Evolutionary conservation across 768 basidiomycete genomes (phyloP).

Genomic region (Nidularia pulvinata): DNA sequence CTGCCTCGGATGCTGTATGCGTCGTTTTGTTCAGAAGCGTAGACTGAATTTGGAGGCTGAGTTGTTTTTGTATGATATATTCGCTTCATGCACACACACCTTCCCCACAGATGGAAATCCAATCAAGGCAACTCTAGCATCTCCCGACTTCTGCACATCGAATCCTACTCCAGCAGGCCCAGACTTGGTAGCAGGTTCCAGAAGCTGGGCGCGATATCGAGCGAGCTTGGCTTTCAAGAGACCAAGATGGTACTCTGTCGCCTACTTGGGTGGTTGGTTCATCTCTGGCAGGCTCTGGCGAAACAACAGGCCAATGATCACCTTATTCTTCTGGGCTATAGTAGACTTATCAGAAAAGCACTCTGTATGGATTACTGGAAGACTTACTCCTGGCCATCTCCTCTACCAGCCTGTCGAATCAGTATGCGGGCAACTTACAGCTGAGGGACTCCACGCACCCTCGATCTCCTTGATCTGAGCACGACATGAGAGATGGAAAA

Average conservation of each 20-base stretch:
- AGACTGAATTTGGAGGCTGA: constrained; percentile 45
- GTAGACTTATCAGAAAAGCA: constrained; percentile 2
- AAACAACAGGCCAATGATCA: constrained; percentile 18
- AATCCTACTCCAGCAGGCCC: constrained; percentile 83
- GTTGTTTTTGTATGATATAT: neutral
- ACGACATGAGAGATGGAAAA: constrained; percentile 2
- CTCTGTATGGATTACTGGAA: neutral
- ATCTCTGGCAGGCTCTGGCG: constrained; percentile 1
- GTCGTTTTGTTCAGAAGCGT: constrained; percentile 93
- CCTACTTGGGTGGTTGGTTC: constrained; percentile 43
- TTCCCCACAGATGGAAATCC: constrained; percentile 97
- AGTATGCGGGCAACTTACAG: too few species aligned
- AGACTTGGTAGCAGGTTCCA: constrained; percentile 89
- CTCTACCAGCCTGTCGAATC: constrained; percentile 44
- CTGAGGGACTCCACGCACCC: constrained; percentile 58
- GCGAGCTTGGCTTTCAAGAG: constrained; percentile 94
- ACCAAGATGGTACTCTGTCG: constrained; percentile 94
- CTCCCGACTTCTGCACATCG: constrained; percentile 81
- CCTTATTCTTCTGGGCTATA: constrained; percentile 95
- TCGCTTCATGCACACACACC: constrained; percentile 26
- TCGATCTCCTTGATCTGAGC: constrained; percentile 92
- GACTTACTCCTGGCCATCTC: constrained; percentile 96
- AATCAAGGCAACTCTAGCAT: constrained; percentile 89
- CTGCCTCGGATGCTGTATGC: constrained; percentile 84
- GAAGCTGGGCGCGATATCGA: constrained; percentile 90